A percentile compares a stretch with the other conserved stretches of the same genome.
Evolutionary conservation across 257 asterid species (phyloP).

Genomic region (Solanum clarkiae): DNA sequence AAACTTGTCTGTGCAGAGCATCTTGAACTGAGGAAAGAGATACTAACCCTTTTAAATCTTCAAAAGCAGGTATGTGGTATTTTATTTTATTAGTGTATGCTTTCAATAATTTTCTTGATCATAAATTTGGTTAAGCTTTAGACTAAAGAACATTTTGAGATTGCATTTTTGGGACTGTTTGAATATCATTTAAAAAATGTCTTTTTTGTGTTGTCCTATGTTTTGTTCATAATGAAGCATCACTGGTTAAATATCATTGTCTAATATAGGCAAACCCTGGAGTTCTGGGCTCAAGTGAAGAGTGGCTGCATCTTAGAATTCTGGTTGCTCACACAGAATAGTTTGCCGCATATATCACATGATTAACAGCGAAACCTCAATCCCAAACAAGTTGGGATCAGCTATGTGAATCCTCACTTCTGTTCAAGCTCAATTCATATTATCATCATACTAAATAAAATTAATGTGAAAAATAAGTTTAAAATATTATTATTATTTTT

Average conservation of each 20-base stretch:
- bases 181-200: background rate
- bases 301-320: background rate
- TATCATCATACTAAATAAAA: background rate
- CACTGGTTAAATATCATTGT: background rate
- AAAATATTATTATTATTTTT: background rate
- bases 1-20: slow-evolving; percentile 88
- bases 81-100: background rate
- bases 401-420: background rate
- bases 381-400: background rate
- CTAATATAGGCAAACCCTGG: background rate
- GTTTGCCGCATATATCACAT: background rate
- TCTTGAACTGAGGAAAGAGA: slow-evolving; percentile 95
- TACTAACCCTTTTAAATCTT: slow-evolving; percentile 72
- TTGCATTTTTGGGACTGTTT: background rate
- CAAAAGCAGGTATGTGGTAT: slow-evolving; percentile 66
- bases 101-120: background rate
- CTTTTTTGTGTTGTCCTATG: background rate
- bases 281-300: background rate
- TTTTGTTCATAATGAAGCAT: background rate
- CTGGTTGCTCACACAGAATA: background rate
- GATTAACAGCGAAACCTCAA: background rate
- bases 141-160: background rate
- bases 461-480: background rate
- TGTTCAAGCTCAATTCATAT: background rate
- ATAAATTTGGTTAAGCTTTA: background rate